phyloP scores from a whole-genome alignment of 148 eudicot species.

The Nyssa sinensis region DNA sequence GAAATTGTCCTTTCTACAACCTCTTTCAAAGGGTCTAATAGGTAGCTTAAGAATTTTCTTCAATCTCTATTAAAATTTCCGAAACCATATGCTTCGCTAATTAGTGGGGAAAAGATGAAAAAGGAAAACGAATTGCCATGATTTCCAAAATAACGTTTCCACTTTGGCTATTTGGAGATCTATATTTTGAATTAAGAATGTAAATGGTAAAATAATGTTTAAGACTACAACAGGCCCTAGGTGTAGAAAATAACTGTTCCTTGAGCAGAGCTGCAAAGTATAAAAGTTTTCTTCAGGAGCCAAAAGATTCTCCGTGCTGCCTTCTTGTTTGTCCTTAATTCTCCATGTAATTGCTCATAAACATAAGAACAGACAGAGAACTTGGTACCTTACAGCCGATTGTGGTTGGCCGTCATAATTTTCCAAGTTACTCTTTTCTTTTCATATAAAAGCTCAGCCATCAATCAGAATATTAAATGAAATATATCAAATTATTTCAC shows the following conservation, averaged over 20 bases:
- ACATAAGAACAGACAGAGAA: neutral
- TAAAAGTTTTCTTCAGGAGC: neutral
- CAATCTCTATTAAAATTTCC: neutral
- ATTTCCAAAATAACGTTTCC: neutral
- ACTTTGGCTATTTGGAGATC: neutral
- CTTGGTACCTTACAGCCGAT: neutral
- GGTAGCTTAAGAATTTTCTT: neutral
- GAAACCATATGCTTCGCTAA: too few species aligned
- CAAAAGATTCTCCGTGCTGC: neutral
- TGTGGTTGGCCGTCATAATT: neutral
- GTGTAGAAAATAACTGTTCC: neutral
- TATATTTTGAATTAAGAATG: neutral
- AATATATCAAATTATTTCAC: neutral
- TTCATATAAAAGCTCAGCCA: neutral
- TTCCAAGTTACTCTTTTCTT: slow-evolving; percentile 1
- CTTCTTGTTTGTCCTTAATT: neutral
- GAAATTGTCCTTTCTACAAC: neutral
- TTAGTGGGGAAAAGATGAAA: too few species aligned
- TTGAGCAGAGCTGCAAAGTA: neutral
- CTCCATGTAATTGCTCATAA: neutral
- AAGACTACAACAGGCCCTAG: neutral
- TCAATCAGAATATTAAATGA: neutral
- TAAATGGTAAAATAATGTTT: neutral
- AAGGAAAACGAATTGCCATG: neutral
- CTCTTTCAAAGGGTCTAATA: neutral